Evolutionary conservation across 805 yeast species (phyloP).

Genomic region (Yamadazyma tumulicola): DNA sequence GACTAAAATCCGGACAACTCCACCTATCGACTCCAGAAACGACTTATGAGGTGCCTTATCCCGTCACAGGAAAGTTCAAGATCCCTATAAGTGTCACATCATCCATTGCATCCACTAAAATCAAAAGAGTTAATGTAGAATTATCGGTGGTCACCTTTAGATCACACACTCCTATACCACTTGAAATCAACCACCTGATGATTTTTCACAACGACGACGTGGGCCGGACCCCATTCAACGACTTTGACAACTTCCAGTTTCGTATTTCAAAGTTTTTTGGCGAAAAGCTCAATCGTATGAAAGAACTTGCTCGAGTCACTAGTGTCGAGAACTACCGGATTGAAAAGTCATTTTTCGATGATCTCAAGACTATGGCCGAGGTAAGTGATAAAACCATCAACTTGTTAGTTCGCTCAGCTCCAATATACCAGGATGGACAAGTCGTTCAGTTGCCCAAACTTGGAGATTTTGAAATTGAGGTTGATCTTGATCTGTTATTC

Average conservation of each 20-base stretch:
- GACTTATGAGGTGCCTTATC: conserved; percentile 19
- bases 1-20: not conserved
- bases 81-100: conserved; percentile 4
- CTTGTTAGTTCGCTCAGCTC: conserved; percentile 18
- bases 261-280: conserved; percentile 23
- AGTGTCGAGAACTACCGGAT: conserved; percentile 24
- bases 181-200: conserved; percentile 36
- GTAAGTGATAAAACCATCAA: conserved; percentile 23
- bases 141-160: conserved; percentile 29
- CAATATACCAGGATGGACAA: conserved; percentile 8
- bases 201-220: conserved; percentile 22
- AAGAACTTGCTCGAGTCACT: conserved; percentile 15
- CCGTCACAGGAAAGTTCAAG: conserved; percentile 12
- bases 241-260: conserved; percentile 22
- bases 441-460: not conserved
- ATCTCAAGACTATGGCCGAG: conserved; percentile 25
- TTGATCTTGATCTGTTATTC: conserved; percentile 13
- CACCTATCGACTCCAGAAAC: conserved; percentile 16
- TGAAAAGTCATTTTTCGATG: conserved; percentile 27
- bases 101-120: conserved; percentile 17
- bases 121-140: conserved; percentile 22
- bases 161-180: conserved; percentile 33
- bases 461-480: conserved; percentile 11
- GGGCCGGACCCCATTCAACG: conserved; percentile 8
- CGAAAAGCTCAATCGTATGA: conserved; percentile 17